A percentile compares a stretch with the other conserved stretches of the same genome.
These are phyloP conservation scores for Osmanthus fragrans DNA, from an alignment of 257 asterid genomes.

Conservation along the genomic window DNA sequence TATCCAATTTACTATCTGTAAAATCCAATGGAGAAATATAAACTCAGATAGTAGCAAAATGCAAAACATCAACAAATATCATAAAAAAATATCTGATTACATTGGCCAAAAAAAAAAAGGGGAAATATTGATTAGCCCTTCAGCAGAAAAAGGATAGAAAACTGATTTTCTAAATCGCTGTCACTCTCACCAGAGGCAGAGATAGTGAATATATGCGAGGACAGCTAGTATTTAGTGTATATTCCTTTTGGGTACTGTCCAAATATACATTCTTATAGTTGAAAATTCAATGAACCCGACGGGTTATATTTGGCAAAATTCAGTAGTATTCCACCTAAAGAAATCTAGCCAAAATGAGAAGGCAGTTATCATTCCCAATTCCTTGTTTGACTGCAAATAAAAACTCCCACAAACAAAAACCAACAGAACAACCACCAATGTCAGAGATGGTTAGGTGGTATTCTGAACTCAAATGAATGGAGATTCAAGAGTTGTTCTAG, in stretches of 20 bases:
- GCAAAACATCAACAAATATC: conserved; percentile 5
- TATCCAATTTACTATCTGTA: conserved; percentile 65
- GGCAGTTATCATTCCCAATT: neutral
- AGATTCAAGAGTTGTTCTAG: neutral
- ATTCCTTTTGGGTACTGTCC: neutral
- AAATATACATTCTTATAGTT: neutral
- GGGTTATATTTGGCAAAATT: neutral
- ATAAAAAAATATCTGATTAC: conserved; percentile 16
- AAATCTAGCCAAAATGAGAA: neutral
- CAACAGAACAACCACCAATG: neutral
- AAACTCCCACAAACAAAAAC: neutral
- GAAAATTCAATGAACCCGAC: neutral
- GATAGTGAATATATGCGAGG: neutral
- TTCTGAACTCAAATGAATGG: neutral
- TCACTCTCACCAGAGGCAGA: neutral
- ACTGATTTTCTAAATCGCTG: neutral
- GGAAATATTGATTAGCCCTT: conserved; percentile 3
- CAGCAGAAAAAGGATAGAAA: neutral
- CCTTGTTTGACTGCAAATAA: neutral
- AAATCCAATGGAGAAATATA: conserved; percentile 26
- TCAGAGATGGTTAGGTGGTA: neutral
- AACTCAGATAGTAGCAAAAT: conserved; percentile 23
- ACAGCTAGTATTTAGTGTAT: neutral
- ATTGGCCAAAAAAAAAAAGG: neutral
- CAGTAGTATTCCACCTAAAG: neutral